Evolutionary conservation across 805 yeast species (phyloP).

Genomic region (Yamadazyma paraphyllophila): DNA sequence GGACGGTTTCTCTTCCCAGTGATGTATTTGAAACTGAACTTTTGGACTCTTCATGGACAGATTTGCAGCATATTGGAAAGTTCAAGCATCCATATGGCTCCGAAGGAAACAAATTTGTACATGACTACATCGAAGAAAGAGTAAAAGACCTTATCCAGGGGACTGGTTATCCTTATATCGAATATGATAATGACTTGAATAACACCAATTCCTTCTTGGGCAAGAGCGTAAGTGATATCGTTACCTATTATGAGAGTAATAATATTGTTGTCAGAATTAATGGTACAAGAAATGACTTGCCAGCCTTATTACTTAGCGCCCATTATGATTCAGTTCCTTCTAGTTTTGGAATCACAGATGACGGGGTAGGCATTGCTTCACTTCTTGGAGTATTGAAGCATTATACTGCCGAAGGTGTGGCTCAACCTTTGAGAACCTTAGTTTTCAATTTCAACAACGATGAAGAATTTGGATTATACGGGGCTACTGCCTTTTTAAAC

Average conservation of each 20-base stretch:
- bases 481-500: constrained; percentile 69
- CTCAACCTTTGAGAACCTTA: constrained; percentile 67
- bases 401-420: constrained; percentile 24
- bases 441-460: constrained; percentile 84
- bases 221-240: constrained; percentile 45
- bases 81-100: constrained; percentile 79
- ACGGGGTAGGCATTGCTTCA: constrained; percentile 85
- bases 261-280: constrained; percentile 74
- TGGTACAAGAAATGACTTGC: constrained; percentile 57
- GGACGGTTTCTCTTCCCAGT: constrained; percentile 43
- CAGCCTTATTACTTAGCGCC: constrained; percentile 75
- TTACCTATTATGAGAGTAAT: constrained; percentile 78
- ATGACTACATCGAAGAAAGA: constrained; percentile 56
- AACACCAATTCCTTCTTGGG: constrained; percentile 49
- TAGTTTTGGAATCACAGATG: constrained; percentile 86
- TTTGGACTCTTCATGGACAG: constrained; percentile 58
- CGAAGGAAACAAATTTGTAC: constrained; percentile 71
- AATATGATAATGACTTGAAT: constrained; percentile 41
- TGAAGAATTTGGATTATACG: constrained; percentile 85
- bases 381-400: constrained; percentile 66
- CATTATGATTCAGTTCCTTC: constrained; percentile 91
- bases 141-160: constrained; percentile 33
- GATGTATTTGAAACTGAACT: constrained; percentile 31
- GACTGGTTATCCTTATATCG: constrained; percentile 25
- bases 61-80: constrained; percentile 65